phyloP scores from a whole-genome alignment of 225 moss, liverwort and hornwort genomes.

The Straminergon stramineum region DNA sequence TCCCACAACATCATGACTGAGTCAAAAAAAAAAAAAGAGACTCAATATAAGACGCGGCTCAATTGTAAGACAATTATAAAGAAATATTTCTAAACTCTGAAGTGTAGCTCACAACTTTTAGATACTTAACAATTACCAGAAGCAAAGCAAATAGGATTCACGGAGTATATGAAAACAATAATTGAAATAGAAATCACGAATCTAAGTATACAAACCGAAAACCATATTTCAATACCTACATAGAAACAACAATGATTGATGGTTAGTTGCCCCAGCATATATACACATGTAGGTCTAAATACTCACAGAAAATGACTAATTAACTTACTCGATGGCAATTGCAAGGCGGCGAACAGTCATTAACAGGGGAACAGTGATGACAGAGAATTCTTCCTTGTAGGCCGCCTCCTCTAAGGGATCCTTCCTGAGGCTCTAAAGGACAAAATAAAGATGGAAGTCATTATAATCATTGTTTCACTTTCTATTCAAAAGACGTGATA shows the following conservation, averaged over 20 bases:
- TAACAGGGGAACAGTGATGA: conserved; percentile 75
- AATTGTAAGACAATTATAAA: not conserved
- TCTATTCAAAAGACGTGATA: too few species aligned
- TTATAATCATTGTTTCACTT: too few species aligned
- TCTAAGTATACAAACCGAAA: not conserved
- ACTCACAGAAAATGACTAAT: not conserved
- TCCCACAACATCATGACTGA: not conserved
- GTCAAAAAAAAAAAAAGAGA: not conserved
- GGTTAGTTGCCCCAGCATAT: not conserved
- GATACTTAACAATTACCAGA: not conserved
- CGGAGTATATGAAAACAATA: not conserved
- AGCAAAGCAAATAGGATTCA: not conserved
- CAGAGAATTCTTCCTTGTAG: conserved; percentile 82
- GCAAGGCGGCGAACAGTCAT: conserved; percentile 76
- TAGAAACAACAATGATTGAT: not conserved
- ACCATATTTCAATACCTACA: not conserved
- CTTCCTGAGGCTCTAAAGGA: conserved; percentile 80
- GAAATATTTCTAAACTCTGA: not conserved
- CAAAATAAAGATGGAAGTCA: too few species aligned
- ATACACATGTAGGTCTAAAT: not conserved
- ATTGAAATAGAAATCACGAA: not conserved
- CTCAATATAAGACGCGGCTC: not conserved
- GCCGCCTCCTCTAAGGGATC: conserved; percentile 88
- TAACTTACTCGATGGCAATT: conserved; percentile 63
- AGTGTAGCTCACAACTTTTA: not conserved